Evolutionary conservation across 192 early-diverging fungal genomes (phyloP).

Genomic region (Coemansia sp.): DNA sequence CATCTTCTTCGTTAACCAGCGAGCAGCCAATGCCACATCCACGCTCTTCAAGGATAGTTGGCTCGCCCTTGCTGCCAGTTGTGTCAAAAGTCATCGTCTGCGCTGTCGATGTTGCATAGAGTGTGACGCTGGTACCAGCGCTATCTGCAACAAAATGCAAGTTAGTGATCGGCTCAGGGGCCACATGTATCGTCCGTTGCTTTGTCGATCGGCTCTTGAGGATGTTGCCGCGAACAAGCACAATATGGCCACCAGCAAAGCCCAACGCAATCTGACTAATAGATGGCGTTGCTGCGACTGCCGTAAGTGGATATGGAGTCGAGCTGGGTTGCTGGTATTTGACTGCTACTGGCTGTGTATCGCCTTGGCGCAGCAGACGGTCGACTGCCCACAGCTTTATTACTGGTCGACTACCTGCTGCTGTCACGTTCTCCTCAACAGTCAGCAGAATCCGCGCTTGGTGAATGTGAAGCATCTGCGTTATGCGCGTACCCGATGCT

Average conservation of each 20-base stretch:
- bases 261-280: constrained; percentile 89
- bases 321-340: constrained; percentile 35
- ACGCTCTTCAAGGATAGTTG: constrained; percentile 73
- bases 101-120: constrained; percentile 38
- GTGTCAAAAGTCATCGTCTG: constrained; percentile 51
- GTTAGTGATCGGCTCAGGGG: constrained; percentile 84
- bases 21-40: constrained; percentile 76
- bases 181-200: constrained; percentile 78
- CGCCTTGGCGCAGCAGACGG: constrained; percentile 34
- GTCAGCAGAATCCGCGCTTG: constrained; percentile 78
- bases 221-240: constrained; percentile 81
- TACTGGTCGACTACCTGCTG: constrained; percentile 19
- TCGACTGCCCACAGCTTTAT: constrained; percentile 53
- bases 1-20: constrained; percentile 74
- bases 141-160: constrained; percentile 29
- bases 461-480: constrained; percentile 80
- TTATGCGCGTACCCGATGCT: constrained; percentile 63
- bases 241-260: constrained; percentile 86
- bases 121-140: constrained; percentile 20
- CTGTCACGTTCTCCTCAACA: constrained; percentile 54
- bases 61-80: constrained; percentile 26
- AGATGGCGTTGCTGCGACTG: constrained; percentile 56
- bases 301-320: constrained; percentile 50
- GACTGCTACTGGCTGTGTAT: constrained; percentile 39
- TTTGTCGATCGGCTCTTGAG: constrained; percentile 74